Percentiles rank a stretch among this genome's conserved stretches.
Evolutionary conservation across 768 basidiomycete species (phyloP).

Genomic region (Fomitopsis serialis): DNA sequence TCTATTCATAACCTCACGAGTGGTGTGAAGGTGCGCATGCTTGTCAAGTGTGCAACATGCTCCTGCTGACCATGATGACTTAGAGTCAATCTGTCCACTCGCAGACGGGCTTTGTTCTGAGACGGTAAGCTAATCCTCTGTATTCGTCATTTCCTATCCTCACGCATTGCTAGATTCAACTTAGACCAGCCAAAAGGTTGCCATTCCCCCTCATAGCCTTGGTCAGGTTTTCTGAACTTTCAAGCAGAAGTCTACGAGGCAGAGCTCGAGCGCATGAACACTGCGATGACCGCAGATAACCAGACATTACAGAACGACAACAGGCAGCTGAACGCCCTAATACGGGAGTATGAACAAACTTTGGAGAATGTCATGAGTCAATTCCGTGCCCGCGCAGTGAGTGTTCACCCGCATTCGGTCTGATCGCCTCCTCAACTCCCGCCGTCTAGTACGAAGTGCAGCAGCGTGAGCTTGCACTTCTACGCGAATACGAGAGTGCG

Average conservation of each 20-base stretch:
- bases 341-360: conserved; percentile 97
- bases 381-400: conserved; percentile 87
- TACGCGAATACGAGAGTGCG: conserved; percentile 86
- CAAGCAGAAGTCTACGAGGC: conserved; percentile 79
- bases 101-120: conserved; percentile 87
- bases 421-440: background rate
- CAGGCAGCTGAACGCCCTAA: conserved; percentile 84
- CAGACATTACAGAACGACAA: conserved; percentile 86
- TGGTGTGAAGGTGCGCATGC: conserved; percentile 75
- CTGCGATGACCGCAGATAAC: conserved; percentile 75
- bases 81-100: conserved; percentile 86
- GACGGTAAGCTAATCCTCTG: conserved; percentile 45
- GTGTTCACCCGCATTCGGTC: conserved; percentile 25
- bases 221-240: background rate
- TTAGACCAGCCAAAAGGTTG: conserved; percentile 83
- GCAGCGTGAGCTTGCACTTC: conserved; percentile 83
- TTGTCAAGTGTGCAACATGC: too few relatives aligned
- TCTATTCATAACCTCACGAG: conserved; percentile 68
- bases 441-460: conserved; percentile 77
- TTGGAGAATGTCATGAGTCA: conserved; percentile 90
- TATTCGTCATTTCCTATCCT: background rate
- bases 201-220: conserved; percentile 1
- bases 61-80: too few relatives aligned
- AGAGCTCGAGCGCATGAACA: conserved; percentile 87
- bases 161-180: conserved; percentile 58